Conservation (phyloP, 2,329 filamentous ascomycete species). For the Alternaria consortialis region DNA sequence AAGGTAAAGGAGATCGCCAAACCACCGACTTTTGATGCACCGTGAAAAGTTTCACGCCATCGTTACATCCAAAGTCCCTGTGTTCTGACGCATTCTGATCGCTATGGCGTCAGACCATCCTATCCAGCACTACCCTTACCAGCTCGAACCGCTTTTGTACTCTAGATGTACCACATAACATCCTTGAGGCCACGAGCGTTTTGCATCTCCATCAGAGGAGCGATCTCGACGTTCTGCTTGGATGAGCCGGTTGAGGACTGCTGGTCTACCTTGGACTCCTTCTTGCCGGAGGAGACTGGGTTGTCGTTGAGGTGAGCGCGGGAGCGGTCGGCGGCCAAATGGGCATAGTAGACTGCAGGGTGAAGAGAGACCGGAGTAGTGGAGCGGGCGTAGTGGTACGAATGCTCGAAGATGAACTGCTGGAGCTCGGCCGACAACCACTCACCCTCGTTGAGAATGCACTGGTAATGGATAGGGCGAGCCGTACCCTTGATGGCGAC, state of each 20-base stretch:
- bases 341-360: constrained; percentile 95
- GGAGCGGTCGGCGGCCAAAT: constrained; percentile 84
- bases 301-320: constrained; percentile 72
- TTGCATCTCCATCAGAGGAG: constrained; percentile 54
- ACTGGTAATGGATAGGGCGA: constrained; percentile 89
- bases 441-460: constrained; percentile 82
- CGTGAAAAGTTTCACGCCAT: constrained; percentile 4
- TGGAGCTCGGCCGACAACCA: constrained; percentile 76
- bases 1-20: neutral
- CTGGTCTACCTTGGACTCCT: constrained; percentile 43
- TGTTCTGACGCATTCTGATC: neutral
- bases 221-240: constrained; percentile 44
- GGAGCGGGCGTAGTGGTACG: constrained; percentile 89
- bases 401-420: constrained; percentile 92
- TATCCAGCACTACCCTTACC: neutral
- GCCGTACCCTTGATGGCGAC: constrained; percentile 92
- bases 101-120: neutral
- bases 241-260: constrained; percentile 42
- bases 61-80: neutral
- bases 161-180: constrained; percentile 62
- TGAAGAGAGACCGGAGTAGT: constrained; percentile 90
- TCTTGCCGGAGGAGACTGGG: constrained; percentile 51
- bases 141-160: neutral
- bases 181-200: constrained; percentile 52
- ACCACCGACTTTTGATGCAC: constrained; percentile 10